A percentile compares a stretch with the other conserved stretches of the same genome.
These are phyloP conservation scores for Candida stauntonica DNA, from an alignment of 805 yeast genomes.

Conservation along the genomic window DNA sequence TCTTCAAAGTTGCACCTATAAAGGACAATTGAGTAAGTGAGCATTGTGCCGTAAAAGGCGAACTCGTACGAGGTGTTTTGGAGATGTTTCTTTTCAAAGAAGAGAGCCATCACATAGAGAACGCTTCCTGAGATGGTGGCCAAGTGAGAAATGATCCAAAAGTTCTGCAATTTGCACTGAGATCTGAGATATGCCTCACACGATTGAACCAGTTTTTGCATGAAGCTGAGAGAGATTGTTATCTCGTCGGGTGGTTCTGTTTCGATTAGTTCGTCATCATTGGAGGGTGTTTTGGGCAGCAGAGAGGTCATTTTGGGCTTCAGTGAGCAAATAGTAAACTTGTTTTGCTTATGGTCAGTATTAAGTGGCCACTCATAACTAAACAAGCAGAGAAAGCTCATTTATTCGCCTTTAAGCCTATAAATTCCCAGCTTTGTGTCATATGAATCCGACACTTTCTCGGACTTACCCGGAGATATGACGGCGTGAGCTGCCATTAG, in stretches of 20 bases:
- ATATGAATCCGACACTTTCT: too few relatives aligned
- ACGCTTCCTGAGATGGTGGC: constrained; percentile 19
- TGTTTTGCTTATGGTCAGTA: too few relatives aligned
- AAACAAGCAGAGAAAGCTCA: too few relatives aligned
- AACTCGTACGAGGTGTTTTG: constrained; percentile 14
- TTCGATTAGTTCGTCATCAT: neutral
- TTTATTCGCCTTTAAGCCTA: too few relatives aligned
- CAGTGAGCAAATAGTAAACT: too few relatives aligned
- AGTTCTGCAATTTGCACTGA: constrained; percentile 20
- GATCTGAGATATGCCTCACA: constrained; percentile 11
- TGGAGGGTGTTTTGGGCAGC: neutral
- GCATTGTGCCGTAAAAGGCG: constrained; percentile 17
- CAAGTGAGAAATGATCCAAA: constrained; percentile 24
- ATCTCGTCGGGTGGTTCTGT: neutral
- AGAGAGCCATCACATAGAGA: constrained; percentile 7
- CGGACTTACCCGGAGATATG: neutral
- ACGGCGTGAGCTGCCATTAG: too few relatives aligned
- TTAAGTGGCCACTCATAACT: too few relatives aligned
- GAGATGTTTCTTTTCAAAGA: neutral
- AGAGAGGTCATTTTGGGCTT: too few relatives aligned
- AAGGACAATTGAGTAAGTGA: constrained; percentile 26
- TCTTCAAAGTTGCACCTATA: constrained; percentile 20
- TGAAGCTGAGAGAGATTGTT: constrained; percentile 7
- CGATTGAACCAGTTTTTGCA: constrained; percentile 1
- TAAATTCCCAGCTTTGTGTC: too few relatives aligned